Evolutionary conservation across 108 stramenopile species (phyloP), one percentile per base, ranked within the genome.

Genomic region (Parietichytrium sp.): DNA sequence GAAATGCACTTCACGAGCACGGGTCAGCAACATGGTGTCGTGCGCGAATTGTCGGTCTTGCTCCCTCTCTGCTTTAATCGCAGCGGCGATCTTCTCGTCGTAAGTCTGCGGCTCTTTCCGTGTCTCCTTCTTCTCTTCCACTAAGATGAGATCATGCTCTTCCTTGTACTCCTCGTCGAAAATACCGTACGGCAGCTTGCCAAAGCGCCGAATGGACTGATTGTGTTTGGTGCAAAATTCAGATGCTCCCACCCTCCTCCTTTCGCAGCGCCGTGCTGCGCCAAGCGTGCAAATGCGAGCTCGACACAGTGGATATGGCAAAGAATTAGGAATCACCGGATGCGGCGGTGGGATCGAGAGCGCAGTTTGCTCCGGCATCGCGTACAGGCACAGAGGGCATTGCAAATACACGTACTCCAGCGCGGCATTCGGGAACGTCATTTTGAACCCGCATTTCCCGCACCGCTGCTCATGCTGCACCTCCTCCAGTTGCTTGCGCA

Each of bases 111-210:
- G n/a, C n/a, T n/a, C n/a, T 25, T 72, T 45, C 38, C 49, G 49
- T 50, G 36, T 33, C 2, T 23, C 25, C 42, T 72, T 45, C 16
- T n/a, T 25, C 61, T 72, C 61, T 1, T 72, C 61, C 3, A 45
- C 61, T 10, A 72, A 42, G 38, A 10, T 33, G 42, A 72, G 36
- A 2, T 72, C 20, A 42, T 72, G 61, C 1, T 45, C 42, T 42
- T 72, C 61, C 13, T 12, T 10, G 20, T 72, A 72, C 42, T 33
- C 38, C 33, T 72, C 61, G 1, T 72, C 61, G 61, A 18, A 72
- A n/a, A n/a, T 16, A 20, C 61, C 61, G 61, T 72, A 72, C 16
- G 61, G 36, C 38, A 72, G 61, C 42, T 72, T 72, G 33, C 61
- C 61, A 27, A 72, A 72, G 36, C 25, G 36, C 20, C 0, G 20